These are phyloP conservation scores for Exidia glandulosa DNA, from an alignment of 768 basidiomycete species.

Conservation along the genomic window DNA sequence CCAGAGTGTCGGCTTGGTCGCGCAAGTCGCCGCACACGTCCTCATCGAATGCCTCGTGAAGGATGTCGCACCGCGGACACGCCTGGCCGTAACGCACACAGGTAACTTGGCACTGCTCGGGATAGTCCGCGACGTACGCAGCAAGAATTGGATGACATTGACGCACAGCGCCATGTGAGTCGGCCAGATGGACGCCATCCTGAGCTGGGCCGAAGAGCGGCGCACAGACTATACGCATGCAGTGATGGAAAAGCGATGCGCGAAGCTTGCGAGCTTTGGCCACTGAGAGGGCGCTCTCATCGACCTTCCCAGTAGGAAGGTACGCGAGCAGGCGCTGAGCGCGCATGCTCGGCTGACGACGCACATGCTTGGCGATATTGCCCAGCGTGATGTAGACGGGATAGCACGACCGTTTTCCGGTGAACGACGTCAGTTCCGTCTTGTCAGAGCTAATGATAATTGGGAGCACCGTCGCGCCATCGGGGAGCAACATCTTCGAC, in stretches of 20 bases:
- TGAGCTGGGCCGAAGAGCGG: neutral
- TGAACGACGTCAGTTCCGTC: slow-evolving; percentile 11
- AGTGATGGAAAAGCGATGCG: slow-evolving; percentile 3
- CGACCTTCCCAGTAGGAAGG: slow-evolving; percentile 8
- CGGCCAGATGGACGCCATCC: neutral
- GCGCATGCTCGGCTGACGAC: slow-evolving; percentile 8
- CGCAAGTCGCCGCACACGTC: neutral
- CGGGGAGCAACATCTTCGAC: neutral
- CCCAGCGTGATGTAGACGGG: slow-evolving; percentile 4
- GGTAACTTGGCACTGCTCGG: slow-evolving; percentile 3
- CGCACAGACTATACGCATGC: neutral
- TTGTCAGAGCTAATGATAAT: slow-evolving; percentile 15
- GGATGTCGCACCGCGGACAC: slow-evolving; percentile 12
- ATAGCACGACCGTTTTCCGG: slow-evolving; percentile 6
- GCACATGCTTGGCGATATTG: neutral
- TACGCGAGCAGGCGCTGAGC: slow-evolving; percentile 18
- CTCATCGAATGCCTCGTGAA: slow-evolving; percentile 5
- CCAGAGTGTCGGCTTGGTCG: neutral
- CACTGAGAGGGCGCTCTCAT: neutral
- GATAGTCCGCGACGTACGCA: slow-evolving; percentile 5
- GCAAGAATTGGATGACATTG: slow-evolving; percentile 4
- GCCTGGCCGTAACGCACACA: neutral
- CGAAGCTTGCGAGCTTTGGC: neutral
- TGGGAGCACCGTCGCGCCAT: slow-evolving; percentile 9
- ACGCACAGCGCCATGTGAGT: neutral